phyloP scores from a whole-genome alignment of 306 rosid genomes.

The Betula pendula region DNA sequence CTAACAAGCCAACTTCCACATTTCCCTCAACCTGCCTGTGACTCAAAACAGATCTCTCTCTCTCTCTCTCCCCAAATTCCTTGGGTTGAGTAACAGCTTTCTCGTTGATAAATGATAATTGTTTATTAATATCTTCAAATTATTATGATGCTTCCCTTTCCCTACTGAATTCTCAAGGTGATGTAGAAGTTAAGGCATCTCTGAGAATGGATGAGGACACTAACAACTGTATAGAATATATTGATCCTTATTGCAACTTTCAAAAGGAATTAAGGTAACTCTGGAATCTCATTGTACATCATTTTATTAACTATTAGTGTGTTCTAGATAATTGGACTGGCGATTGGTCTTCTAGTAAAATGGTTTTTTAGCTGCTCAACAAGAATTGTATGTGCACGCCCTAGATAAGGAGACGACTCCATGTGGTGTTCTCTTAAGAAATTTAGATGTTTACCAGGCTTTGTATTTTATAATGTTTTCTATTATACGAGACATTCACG shows the following conservation, averaged over 20 bases:
- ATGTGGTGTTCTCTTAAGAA: no score
- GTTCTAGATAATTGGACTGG: constrained; percentile 19
- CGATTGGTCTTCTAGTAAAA: constrained; percentile 3
- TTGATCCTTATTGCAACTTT: constrained; percentile 45
- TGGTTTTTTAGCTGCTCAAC: not conserved
- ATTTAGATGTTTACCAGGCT: no score
- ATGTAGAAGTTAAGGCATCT: constrained; percentile 34
- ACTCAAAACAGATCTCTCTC: constrained; percentile 23
- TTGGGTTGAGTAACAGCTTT: no score
- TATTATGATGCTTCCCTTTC: constrained; percentile 36
- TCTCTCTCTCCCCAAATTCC: not conserved
- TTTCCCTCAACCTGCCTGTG: constrained; percentile 3
- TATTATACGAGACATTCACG: no score
- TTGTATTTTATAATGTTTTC: no score
- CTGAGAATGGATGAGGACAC: constrained; percentile 32
- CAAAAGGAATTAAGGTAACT: constrained; percentile 57
- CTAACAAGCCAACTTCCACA: constrained; percentile 22
- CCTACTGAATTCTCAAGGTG: constrained; percentile 41
- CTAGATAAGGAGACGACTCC: no score
- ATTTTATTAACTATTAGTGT: constrained; percentile 18
- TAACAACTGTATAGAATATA: constrained; percentile 33
- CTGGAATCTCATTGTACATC: constrained; percentile 3
- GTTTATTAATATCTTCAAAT: no score
- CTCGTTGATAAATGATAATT: no score
- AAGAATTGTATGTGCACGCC: no score